Conservation (phyloP, 805 yeast species). For the Cyberlindnera mycetangii region DNA sequence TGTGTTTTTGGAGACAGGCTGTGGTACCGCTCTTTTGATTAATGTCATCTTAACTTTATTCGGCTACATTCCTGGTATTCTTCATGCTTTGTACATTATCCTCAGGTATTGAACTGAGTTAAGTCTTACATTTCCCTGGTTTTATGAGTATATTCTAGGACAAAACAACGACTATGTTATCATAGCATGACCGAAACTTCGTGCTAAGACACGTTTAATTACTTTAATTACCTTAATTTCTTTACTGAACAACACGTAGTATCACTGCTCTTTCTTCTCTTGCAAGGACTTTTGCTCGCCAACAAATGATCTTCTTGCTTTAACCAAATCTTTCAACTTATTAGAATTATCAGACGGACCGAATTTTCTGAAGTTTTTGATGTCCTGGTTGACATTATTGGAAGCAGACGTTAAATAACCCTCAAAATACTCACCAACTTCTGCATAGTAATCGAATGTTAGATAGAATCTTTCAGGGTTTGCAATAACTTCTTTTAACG, state of each 20-base stretch:
- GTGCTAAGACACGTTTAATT: neutral
- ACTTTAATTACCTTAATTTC: too few relatives aligned
- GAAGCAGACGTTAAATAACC: conserved; percentile 32
- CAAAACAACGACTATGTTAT: too few relatives aligned
- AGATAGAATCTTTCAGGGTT: conserved; percentile 47
- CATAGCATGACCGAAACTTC: too few relatives aligned
- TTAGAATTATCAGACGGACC: conserved; percentile 57
- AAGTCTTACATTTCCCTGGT: neutral
- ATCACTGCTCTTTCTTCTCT: conserved; percentile 18
- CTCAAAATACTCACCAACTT: conserved; percentile 49
- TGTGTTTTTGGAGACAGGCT: conserved; percentile 53
- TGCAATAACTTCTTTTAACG: conserved; percentile 37
- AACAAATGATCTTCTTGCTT: conserved; percentile 19
- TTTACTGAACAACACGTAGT: too few relatives aligned
- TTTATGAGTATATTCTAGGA: too few relatives aligned
- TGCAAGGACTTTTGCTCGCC: conserved; percentile 4
- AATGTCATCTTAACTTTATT: conserved; percentile 61
- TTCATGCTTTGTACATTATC: conserved; percentile 58
- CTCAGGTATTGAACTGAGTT: conserved; percentile 19
- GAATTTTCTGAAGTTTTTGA: conserved; percentile 63
- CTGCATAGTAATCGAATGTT: conserved; percentile 52
- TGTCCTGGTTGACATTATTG: conserved; percentile 37
- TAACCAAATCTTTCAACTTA: conserved; percentile 33
- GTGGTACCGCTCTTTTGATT: conserved; percentile 32
- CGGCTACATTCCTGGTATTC: conserved; percentile 71